Base-by-base conservation (phyloP, 2,329 filamentous ascomycete genomes). In the Colletotrichum gigasporum region DNA sequence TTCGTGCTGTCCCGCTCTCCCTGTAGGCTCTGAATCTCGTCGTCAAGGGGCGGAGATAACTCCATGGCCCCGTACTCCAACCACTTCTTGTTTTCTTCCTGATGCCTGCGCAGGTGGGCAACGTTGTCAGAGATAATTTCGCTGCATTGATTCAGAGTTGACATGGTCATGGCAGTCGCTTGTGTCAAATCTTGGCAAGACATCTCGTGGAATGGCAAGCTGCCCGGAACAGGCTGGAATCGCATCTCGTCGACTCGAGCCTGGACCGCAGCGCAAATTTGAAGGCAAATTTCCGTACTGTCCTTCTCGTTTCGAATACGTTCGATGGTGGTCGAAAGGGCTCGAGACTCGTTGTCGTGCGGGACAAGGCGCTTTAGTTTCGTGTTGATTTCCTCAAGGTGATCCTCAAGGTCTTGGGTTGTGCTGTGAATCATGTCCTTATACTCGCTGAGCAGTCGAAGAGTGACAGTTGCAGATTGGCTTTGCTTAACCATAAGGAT, bases 401-500 rank as follows among this genome's bases (percentile, higher is more conserved):
- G 35, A 14, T 41, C 37, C 18, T 52, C 56, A 4, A 59, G 45
- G 8, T 59, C 37, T 11, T 50, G 11, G 3, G 24, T 34, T 5
- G 45, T 62, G 11, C 4, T 34, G 2, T 18, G 16, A 5, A 62
- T 55, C 32, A 50, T 50, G n/a, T 55, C 42, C n/a, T 62, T 55
- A 6, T 55, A 62, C 16, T 62, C 32, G 0, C 26, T n/a, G 12
- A 62, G 34, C 12, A 16, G n/a, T 12, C 41, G 11, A 3, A 39
- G 16, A 4, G 32, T 62, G 12, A 55, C 20, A 3, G 30, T 55
- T 7, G 30, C 10, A n/a, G 41, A 55, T 8, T 24, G 51, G 5
- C 51, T 62, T 11, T 18, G 7, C 11, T 18, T 14, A 24, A 7
- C 22, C 20, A n/a, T 45, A 28, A 53, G 58, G 9, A 30, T 24